Base-by-base conservation (phyloP, 23 red algal genomes). In the Gracilaria vermiculophylla region DNA sequence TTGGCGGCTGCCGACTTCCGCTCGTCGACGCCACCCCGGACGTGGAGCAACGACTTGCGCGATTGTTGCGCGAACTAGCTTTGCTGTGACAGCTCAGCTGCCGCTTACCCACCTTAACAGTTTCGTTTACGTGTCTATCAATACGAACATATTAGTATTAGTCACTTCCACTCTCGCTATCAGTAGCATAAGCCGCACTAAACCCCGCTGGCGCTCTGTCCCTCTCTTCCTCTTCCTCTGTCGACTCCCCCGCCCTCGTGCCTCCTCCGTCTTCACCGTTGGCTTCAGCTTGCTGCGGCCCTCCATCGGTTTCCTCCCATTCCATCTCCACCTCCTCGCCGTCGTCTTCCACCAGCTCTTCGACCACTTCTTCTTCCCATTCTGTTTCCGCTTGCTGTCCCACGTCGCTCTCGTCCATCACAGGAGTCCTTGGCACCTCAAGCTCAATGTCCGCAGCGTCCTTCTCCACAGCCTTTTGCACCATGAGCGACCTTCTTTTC, bases 1-100 rank as follows among this genome's bases (percentile, higher is more conserved):
- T 99, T 36, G 97, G 97, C 15, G 87, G 87, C 19, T 75, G 78
- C n/a, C 80, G 97, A 17, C 77, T 96, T 36, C 97, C 97, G 34
- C 80, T 99, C 8, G 89, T 94, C 17, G 97, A 98, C 64, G 90
- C 90, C n/a, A 70, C 83, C 21, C 84, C 84, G 14, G 85, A 90
- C 28, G 90, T 89, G 16, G 95, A 98, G 88, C 57, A 79, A 9
- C 60, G 76, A 41, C 45, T 98, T 13, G 80, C 77, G n/a, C 39
- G 23, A 41, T 64, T 94, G 36, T 82, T 98, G 31, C 40, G 35
- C 35, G 76, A 87, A 24, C 60, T 94, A 28, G 73, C 51, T 1
- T 56, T 98, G 36, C 58, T 97, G 60, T 97, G 44, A 80, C 28
- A 61, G 10, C 2, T 78, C 28, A 60, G 6, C 55, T 12, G 27